Percentiles rank a stretch among this genome's conserved stretches.
These are phyloP conservation scores for Oidiodendron maius DNA, from an alignment of 495 filamentous ascomycete species.

Conservation along the genomic window DNA sequence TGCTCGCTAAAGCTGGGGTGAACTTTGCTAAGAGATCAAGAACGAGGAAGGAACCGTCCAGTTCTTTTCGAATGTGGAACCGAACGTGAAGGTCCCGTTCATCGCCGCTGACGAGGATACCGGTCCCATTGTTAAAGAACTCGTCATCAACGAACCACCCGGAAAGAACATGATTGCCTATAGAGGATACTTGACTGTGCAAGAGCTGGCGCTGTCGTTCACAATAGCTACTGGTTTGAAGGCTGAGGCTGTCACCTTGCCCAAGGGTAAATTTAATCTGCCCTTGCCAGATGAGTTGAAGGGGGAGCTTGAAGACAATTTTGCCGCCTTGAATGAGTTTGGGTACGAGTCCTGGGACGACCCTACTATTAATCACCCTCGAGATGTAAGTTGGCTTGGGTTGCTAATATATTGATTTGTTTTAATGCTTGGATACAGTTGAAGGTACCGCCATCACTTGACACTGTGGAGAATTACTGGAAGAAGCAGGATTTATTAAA, in stretches of 20 bases:
- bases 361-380: no score
- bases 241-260: conserved; percentile 6
- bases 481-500: no score
- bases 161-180: conserved; percentile 15
- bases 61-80: conserved; percentile 20
- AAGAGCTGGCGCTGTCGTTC: conserved; percentile 26
- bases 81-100: conserved; percentile 23
- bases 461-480: no score
- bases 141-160: conserved; percentile 1
- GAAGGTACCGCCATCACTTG: no score
- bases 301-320: conserved; percentile 1
- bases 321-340: background rate
- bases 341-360: no score
- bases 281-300: conserved; percentile 7
- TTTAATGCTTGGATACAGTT: no score
- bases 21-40: conserved; percentile 1
- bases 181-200: conserved; percentile 22
- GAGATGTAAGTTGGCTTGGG: no score
- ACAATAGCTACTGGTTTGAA: conserved; percentile 10
- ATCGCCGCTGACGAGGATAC: conserved; percentile 9
- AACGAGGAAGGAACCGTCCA: conserved; percentile 22
- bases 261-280: conserved; percentile 12
- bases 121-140: conserved; percentile 2
- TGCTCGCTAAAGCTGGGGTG: background rate
- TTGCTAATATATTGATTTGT: no score